Evolutionary conservation across 2,329 filamentous ascomycete genomes (phyloP).

Genomic region (Lanzia echinophila): DNA sequence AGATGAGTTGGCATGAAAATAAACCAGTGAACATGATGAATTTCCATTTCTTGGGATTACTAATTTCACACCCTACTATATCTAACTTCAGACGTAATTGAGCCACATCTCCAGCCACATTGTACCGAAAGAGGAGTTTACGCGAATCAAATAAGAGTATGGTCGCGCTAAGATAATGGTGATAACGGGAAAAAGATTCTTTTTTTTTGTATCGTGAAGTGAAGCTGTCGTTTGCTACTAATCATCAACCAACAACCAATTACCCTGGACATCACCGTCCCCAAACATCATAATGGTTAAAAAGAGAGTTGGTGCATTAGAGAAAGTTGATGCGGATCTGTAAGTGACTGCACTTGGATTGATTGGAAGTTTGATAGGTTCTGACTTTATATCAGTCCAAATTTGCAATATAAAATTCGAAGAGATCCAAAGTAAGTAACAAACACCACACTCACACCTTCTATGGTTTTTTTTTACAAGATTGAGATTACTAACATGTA

Average conservation of each 20-base stretch:
- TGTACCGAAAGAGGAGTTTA: neutral
- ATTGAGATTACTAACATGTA: no score
- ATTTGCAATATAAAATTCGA: slow-evolving; percentile 85
- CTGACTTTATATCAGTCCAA: slow-evolving; percentile 51
- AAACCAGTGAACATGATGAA: neutral
- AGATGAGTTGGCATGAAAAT: slow-evolving; percentile 5
- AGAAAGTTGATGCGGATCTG: slow-evolving; percentile 91
- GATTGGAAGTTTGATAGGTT: slow-evolving; percentile 5
- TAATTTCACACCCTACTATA: neutral
- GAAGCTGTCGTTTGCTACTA: no score
- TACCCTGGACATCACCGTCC: neutral
- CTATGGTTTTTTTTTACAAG: no score
- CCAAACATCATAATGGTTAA: slow-evolving; percentile 57
- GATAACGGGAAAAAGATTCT: slow-evolving; percentile 5
- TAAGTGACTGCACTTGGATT: slow-evolving; percentile 34
- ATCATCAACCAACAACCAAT: neutral
- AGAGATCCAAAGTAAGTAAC: slow-evolving; percentile 66
- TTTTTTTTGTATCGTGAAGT: no score
- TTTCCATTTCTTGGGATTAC: neutral
- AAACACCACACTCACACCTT: no score
- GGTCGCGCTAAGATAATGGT: slow-evolving; percentile 10
- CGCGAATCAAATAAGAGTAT: neutral
- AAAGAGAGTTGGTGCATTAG: slow-evolving; percentile 82
- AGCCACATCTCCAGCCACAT: neutral
- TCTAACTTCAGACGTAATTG: no score